phyloP scores from a whole-genome alignment of 352 stramenopile genomes.

The Phytophthora nicotianae region DNA sequence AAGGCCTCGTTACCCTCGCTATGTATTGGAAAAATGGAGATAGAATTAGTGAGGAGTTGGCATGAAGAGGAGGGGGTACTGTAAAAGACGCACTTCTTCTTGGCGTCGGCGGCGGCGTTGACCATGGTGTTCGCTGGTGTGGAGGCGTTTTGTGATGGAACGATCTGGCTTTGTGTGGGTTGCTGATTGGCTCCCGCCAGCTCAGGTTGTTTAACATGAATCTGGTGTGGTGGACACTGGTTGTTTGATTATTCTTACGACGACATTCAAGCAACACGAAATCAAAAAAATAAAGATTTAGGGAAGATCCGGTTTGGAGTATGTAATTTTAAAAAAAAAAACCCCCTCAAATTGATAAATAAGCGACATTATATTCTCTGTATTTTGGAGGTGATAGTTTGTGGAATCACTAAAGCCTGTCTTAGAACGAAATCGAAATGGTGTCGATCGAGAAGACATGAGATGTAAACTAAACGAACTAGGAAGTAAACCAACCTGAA shows the following conservation, averaged over 20 bases:
- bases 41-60: not conserved
- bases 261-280: not conserved
- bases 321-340: no score
- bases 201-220: constrained; percentile 24
- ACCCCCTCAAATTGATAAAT: no score
- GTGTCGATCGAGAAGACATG: no score
- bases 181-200: constrained; percentile 12
- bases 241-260: not conserved
- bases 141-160: constrained; percentile 14
- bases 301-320: no score
- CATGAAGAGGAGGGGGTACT: no score
- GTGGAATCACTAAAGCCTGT: no score
- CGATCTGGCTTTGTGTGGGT: constrained; percentile 21
- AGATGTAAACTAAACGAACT: no score
- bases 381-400: no score
- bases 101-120: constrained; percentile 77
- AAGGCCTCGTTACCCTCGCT: constrained; percentile 96
- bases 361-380: no score
- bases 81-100: constrained; percentile 72
- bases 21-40: not conserved
- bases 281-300: no score
- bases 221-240: constrained; percentile 1
- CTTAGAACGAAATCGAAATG: no score
- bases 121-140: constrained; percentile 43
- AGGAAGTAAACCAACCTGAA: no score